Percentiles rank a stretch among this genome's conserved stretches.
Evolutionary conservation across 805 yeast genomes (phyloP).

Genomic region (Barnettozyma californica): DNA sequence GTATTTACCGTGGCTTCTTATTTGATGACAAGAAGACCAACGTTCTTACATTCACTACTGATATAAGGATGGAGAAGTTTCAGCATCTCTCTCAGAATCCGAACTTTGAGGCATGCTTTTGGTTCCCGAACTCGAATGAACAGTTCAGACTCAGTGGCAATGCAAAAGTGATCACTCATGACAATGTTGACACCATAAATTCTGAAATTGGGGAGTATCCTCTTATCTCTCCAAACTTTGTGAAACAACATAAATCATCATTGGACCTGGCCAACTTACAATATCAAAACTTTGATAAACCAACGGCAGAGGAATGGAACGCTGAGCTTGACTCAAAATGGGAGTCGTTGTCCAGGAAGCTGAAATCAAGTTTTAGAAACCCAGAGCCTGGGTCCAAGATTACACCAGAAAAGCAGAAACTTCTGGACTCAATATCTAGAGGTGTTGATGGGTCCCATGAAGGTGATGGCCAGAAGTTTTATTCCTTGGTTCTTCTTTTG

Average conservation of each 20-base stretch:
- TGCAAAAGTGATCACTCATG: constrained; percentile 41
- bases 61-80: constrained; percentile 61
- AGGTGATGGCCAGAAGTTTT: constrained; percentile 54
- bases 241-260: constrained; percentile 19
- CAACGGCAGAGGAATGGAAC: constrained; percentile 54
- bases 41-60: constrained; percentile 65
- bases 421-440: constrained; percentile 65
- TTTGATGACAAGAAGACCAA: constrained; percentile 65
- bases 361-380: constrained; percentile 63
- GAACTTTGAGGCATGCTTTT: constrained; percentile 70
- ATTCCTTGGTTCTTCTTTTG: constrained; percentile 63
- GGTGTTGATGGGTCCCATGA: constrained; percentile 80
- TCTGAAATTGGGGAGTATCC: constrained; percentile 23
- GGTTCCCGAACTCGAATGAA: constrained; percentile 53
- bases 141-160: constrained; percentile 73
- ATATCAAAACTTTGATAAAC: constrained; percentile 9
- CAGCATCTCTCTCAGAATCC: constrained; percentile 43
- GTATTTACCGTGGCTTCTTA: constrained; percentile 69
- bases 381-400: constrained; percentile 67
- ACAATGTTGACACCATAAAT: constrained; percentile 12
- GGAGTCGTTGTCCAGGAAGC: constrained; percentile 49
- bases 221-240: constrained; percentile 25
- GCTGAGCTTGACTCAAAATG: constrained; percentile 59
- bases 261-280: constrained; percentile 16
- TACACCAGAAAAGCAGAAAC: constrained; percentile 47